A percentile compares a stretch with the other conserved stretches of the same genome.
Conservation (phyloP, 208 protist genomes). For the Porcisia hertigi region DNA sequence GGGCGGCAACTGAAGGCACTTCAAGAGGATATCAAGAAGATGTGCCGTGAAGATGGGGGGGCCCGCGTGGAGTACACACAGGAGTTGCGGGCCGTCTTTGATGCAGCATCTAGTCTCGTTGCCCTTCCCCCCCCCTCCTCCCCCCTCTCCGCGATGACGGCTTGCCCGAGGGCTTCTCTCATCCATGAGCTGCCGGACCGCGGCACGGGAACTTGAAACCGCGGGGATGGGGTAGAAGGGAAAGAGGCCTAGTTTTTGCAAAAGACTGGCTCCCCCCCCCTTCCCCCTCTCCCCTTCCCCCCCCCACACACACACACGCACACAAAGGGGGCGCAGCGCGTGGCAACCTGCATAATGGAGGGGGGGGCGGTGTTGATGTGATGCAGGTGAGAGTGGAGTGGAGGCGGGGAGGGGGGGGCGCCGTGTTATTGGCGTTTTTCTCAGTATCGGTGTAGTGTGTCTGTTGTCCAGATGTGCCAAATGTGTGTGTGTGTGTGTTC, state of each 20-base stretch:
- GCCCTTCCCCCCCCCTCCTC: neutral
- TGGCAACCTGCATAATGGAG: too few species aligned
- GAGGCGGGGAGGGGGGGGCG: too few species aligned
- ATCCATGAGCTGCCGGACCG: neutral
- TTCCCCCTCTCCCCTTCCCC: neutral
- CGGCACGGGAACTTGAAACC: neutral
- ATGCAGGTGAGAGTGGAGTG: too few species aligned
- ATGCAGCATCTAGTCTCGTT: conserved; percentile 24
- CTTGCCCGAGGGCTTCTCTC: conserved; percentile 10
- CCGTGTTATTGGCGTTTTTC: too few species aligned
- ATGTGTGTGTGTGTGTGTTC: too few species aligned
- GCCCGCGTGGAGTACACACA: conserved; percentile 12
- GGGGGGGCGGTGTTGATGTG: too few species aligned
- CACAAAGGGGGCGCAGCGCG: too few species aligned
- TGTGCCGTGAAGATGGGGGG: conserved; percentile 8
- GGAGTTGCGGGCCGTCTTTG: conserved; percentile 23
- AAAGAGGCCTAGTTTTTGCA: neutral
- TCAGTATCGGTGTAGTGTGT: too few species aligned
- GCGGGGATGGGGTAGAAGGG: neutral
- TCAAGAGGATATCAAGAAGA: conserved; percentile 26
- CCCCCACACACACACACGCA: neutral
- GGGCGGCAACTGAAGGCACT: conserved; percentile 26
- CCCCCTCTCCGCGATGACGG: conserved; percentile 24
- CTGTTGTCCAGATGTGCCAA: too few species aligned
- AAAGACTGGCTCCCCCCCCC: neutral